Evolutionary conservation across 1,284 basidiomycete genomes (phyloP), one percentile per base, ranked within the genome.

Genomic region (Schizophyllum commune): DNA sequence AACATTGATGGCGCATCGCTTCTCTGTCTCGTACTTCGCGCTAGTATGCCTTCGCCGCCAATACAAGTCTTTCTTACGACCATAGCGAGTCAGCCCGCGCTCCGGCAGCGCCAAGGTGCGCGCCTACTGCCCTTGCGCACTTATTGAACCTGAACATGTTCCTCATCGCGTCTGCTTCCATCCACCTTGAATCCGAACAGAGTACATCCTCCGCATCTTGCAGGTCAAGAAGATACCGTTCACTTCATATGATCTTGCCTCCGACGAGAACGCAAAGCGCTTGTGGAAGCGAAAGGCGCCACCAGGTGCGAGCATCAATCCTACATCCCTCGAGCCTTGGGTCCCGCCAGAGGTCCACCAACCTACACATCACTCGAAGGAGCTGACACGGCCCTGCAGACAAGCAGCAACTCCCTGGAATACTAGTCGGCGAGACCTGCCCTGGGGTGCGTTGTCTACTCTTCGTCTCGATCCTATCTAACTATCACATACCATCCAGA

Each of bases 51-150:
- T 61, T 82, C 88, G 20, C 91, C 90, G 9, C 91, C 90, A 4
- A 86, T 92, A 63, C 83, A 88, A 66, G 72, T 92, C 47, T 92
- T 90, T 71, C 79, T 92, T 60, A 92, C 91, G n/a, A 92, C 91
- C 9, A 92, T 92, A 64, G 88, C 86, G 4, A 90, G 88, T 60
- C 86, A 91, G 69, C 84, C 88, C 1, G 82, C 83, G 61, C 78
- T 92, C 61, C 78, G 90, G 66, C 83, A 88, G 68, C 83, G 88
- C 21, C 90, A 92, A 79, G 85, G 86, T 84, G 51, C 60, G 68
- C 32, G 33, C 15, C 13, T 19, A 52, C 19, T 11, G 6, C 9
- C 47, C n/a, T 47, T 22, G 60, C 32, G 7, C 13, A 19, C 32
- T 2, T 13, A 17, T n/a, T 27, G 56, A 52, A 32, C 15, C 61